Evolutionary conservation across 2,329 filamentous ascomycete genomes (phyloP).

Genomic region (Diaporthe citrichinensis): DNA sequence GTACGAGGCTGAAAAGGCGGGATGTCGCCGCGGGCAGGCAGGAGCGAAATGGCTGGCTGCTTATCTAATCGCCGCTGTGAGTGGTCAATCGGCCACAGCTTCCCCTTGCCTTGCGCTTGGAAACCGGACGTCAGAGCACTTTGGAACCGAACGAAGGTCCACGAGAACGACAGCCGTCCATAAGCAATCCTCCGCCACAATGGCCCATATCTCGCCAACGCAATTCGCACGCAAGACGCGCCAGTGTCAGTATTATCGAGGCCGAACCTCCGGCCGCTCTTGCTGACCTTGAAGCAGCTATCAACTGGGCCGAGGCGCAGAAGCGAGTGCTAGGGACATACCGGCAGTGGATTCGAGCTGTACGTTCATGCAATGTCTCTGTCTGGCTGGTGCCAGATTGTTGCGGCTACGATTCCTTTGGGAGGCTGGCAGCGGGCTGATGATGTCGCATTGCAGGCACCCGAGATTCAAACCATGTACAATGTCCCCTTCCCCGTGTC

Average conservation of each 20-base stretch:
- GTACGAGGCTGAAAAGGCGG: conserved; percentile 16
- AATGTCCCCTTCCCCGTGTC: conserved; percentile 90
- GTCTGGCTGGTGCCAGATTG: not conserved
- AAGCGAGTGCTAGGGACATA: conserved; percentile 89
- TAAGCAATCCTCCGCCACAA: conserved; percentile 64
- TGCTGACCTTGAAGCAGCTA: conserved; percentile 71
- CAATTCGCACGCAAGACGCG: conserved; percentile 87
- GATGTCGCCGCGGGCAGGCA: conserved; percentile 28
- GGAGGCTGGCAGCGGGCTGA: conserved; percentile 15
- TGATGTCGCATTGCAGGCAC: conserved; percentile 72
- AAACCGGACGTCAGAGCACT: conserved; percentile 37
- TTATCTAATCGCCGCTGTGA: conserved; percentile 43
- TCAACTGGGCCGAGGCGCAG: conserved; percentile 91
- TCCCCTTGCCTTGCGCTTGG: conserved; percentile 15
- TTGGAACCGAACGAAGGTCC: conserved; percentile 42
- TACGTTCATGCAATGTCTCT: conserved; percentile 67
- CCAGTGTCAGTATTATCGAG: conserved; percentile 72
- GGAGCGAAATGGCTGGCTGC: not conserved
- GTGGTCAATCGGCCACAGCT: conserved; percentile 30
- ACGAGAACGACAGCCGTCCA: conserved; percentile 51
- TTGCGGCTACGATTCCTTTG: not conserved
- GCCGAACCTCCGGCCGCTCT: not conserved
- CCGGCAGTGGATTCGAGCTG: conserved; percentile 95
- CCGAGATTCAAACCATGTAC: conserved; percentile 98
- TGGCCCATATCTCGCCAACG: conserved; percentile 89